phyloP scores from a whole-genome alignment of 371 early-diverging fungal species.

The Massospora cicadina region DNA sequence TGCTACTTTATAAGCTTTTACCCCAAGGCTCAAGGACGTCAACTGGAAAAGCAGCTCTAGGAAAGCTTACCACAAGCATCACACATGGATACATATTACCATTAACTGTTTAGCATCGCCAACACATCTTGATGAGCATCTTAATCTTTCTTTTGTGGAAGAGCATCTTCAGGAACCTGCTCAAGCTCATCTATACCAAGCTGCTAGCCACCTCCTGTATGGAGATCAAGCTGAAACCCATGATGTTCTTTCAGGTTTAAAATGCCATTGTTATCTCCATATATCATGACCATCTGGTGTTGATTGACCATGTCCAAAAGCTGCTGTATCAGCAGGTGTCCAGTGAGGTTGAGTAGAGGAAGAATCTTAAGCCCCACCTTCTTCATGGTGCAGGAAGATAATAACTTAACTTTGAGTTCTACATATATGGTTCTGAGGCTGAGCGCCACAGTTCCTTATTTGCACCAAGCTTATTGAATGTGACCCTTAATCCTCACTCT shows the following conservation, averaged over 20 bases:
- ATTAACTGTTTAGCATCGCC: constrained; percentile 67
- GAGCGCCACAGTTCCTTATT: constrained; percentile 76
- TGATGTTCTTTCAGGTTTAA: constrained; percentile 68
- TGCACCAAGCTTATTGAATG: constrained; percentile 72
- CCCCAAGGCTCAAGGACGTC: constrained; percentile 46
- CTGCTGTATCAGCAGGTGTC: constrained; percentile 50
- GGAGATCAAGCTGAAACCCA: constrained; percentile 53
- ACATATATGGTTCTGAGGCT: constrained; percentile 61
- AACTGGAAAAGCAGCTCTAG: constrained; percentile 51
- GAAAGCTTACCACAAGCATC: constrained; percentile 76
- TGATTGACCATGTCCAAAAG: constrained; percentile 54
- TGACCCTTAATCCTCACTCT: constrained; percentile 64
- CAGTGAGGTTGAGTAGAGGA: constrained; percentile 37
- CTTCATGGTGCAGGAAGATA: constrained; percentile 69
- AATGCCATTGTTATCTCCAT: constrained; percentile 77
- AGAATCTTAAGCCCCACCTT: constrained; percentile 58
- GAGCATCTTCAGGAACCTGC: constrained; percentile 65
- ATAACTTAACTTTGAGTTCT: constrained; percentile 54
- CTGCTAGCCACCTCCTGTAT: constrained; percentile 53
- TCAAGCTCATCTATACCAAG: constrained; percentile 69
- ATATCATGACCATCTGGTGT: constrained; percentile 70
- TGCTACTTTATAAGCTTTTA: no score
- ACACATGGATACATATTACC: constrained; percentile 66
- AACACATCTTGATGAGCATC: constrained; percentile 65
- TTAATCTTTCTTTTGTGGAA: constrained; percentile 81